A percentile compares a stretch with the other conserved stretches of the same genome.
Evolutionary conservation across 345 rosid species (phyloP).

Genomic region (Alliaria petiolata): DNA sequence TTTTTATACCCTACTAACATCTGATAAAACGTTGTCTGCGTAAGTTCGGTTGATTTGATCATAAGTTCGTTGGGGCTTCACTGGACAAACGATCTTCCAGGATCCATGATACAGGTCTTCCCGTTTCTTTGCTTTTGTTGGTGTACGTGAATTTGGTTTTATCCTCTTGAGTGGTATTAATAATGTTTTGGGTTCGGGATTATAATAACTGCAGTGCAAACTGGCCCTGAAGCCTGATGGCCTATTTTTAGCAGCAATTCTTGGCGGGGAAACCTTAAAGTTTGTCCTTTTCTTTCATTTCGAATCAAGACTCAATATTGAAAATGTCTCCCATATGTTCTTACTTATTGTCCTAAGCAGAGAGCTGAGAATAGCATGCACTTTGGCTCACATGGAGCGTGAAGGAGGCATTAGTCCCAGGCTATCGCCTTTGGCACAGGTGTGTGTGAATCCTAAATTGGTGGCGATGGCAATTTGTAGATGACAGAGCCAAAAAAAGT

Average conservation of each 20-base stretch:
- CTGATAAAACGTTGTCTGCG: constrained; percentile 18
- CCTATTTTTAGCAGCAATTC: constrained; percentile 94
- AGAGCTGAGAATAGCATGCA: constrained; percentile 95
- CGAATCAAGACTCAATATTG: neutral
- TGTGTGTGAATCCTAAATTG: constrained; percentile 20
- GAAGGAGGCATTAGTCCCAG: constrained; percentile 99
- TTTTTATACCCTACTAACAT: neutral
- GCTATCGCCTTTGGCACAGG: constrained; percentile 95
- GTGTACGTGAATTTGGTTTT: neutral
- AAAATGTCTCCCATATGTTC: neutral
- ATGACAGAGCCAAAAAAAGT: neutral
- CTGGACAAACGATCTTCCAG: constrained; percentile 99
- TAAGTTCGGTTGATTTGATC: constrained; percentile 83
- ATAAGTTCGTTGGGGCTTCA: constrained; percentile 94
- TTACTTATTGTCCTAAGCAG: constrained; percentile 32
- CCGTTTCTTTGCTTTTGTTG: neutral
- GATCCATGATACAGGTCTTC: constrained; percentile 91
- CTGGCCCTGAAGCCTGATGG: constrained; percentile 99
- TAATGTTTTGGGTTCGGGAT: constrained; percentile 29
- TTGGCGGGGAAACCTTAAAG: constrained; percentile 99
- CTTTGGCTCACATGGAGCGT: constrained; percentile 97
- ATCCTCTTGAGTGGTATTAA: neutral
- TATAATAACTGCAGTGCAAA: constrained; percentile 61
- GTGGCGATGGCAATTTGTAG: neutral
- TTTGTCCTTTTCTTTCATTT: constrained; percentile 33